Conservation (phyloP, 2,329 filamentous ascomycete genomes). For the Mariannaea sp. region DNA sequence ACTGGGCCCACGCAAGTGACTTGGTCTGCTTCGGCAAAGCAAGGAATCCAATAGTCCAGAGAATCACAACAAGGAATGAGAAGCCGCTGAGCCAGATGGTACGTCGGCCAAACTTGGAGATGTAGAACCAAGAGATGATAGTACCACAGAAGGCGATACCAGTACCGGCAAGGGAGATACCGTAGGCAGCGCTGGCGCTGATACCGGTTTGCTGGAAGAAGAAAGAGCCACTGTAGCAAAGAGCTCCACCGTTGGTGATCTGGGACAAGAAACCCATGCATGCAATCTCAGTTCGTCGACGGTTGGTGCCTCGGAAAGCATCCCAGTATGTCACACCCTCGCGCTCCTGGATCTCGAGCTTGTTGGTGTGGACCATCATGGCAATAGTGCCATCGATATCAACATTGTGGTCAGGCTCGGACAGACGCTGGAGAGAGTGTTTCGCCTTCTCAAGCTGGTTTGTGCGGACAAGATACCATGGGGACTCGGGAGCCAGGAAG, state of each 20-base stretch:
- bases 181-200: conserved; percentile 43
- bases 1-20: conserved; percentile 47
- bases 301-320: conserved; percentile 54
- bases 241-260: conserved; percentile 47
- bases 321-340: conserved; percentile 49
- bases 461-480: conserved; percentile 45
- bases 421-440: conserved; percentile 40
- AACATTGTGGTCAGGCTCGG: conserved; percentile 40
- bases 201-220: conserved; percentile 55
- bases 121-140: conserved; percentile 50
- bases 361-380: conserved; percentile 51
- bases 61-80: conserved; percentile 42
- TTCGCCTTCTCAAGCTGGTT: conserved; percentile 42
- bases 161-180: conserved; percentile 49
- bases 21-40: conserved; percentile 44
- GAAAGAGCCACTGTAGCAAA: conserved; percentile 50
- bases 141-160: conserved; percentile 51
- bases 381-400: conserved; percentile 46
- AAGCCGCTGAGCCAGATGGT: conserved; percentile 50
- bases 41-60: conserved; percentile 51
- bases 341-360: conserved; percentile 50
- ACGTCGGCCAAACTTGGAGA: conserved; percentile 49
- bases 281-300: conserved; percentile 52
- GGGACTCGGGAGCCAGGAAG: conserved; percentile 44
- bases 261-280: conserved; percentile 49